Evolutionary conservation across 1,284 basidiomycete genomes (phyloP).

Genomic region (Trichosporon asahii): DNA sequence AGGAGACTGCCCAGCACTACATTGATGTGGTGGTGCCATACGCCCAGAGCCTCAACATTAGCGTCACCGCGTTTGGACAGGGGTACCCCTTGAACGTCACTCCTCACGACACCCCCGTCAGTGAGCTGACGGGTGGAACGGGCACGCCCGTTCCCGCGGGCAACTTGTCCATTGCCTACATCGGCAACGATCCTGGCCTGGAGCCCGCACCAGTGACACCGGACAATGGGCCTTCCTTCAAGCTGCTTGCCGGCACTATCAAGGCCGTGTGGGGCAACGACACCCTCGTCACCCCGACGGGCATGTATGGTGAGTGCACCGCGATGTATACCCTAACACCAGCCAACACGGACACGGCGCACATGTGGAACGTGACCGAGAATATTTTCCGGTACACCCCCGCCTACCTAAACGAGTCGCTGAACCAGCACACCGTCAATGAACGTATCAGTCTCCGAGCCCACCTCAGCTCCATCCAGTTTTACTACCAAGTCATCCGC

Average conservation of each 20-base stretch:
- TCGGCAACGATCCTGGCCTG: slow-evolving; percentile 30
- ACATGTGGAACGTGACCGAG: slow-evolving; percentile 50
- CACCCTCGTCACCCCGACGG: slow-evolving; percentile 52
- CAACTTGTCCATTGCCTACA: slow-evolving; percentile 15
- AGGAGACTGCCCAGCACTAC: slow-evolving; percentile 48
- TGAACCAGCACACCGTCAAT: slow-evolving; percentile 55
- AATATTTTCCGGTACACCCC: slow-evolving; percentile 55
- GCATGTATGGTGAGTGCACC: slow-evolving; percentile 44
- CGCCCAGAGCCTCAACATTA: slow-evolving; percentile 47
- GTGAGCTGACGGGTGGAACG: not conserved
- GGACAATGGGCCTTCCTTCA: slow-evolving; percentile 16
- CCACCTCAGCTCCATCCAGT: slow-evolving; percentile 52
- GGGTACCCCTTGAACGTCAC: not conserved
- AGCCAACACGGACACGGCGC: slow-evolving; percentile 25
- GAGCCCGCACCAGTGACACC: slow-evolving; percentile 56
- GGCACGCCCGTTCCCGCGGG: not conserved
- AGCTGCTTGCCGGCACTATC: slow-evolving; percentile 49
- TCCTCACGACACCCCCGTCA: not conserved
- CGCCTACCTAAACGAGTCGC: slow-evolving; percentile 41
- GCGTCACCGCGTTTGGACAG: slow-evolving; percentile 36
- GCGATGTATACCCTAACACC: not conserved
- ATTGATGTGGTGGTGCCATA: slow-evolving; percentile 44
- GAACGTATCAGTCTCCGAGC: slow-evolving; percentile 51
- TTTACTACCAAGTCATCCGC: slow-evolving; percentile 54
- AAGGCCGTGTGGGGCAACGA: slow-evolving; percentile 48